A percentile compares a stretch with the other conserved stretches of the same genome.
These are phyloP conservation scores for Fusarium poae DNA, from an alignment of 2,329 filamentous ascomycete genomes.

Conservation along the genomic window DNA sequence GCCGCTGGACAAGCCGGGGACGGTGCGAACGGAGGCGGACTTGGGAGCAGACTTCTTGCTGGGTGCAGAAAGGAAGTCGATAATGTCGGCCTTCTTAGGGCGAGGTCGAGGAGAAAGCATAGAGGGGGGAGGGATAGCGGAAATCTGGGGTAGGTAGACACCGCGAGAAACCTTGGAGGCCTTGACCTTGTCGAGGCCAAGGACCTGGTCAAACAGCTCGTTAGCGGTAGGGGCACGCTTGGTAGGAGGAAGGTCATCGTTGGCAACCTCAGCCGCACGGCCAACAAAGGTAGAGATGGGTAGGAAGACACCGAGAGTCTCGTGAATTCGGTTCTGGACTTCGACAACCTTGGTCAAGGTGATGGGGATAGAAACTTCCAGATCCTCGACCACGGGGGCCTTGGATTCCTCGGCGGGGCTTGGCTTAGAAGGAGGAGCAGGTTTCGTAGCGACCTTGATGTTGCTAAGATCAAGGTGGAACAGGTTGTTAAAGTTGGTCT, in stretches of 20 bases:
- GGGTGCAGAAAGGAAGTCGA: slow-evolving; percentile 78
- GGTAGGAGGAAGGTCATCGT: slow-evolving; percentile 83
- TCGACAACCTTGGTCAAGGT: slow-evolving; percentile 83
- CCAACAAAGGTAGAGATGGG: slow-evolving; percentile 89
- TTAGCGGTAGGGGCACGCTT: slow-evolving; percentile 73
- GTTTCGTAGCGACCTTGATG: slow-evolving; percentile 81
- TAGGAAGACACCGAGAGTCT: slow-evolving; percentile 81
- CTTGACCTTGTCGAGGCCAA: slow-evolving; percentile 72
- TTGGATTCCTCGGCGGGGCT: slow-evolving; percentile 52
- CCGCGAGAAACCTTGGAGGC: slow-evolving; percentile 68
- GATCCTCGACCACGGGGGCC: slow-evolving; percentile 60
- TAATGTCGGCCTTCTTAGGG: slow-evolving; percentile 72
- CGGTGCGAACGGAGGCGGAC: slow-evolving; percentile 50
- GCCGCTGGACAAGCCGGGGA: slow-evolving; percentile 65
- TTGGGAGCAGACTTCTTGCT: slow-evolving; percentile 49
- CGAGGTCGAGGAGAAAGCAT: slow-evolving; percentile 52
- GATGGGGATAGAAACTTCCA: slow-evolving; percentile 78
- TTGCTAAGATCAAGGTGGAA: slow-evolving; percentile 93
- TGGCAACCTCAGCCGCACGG: slow-evolving; percentile 87
- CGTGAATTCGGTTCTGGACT: slow-evolving; percentile 83
- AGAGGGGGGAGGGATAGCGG: slow-evolving; percentile 64
- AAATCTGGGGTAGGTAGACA: slow-evolving; percentile 79
- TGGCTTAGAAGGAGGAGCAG: slow-evolving; percentile 53
- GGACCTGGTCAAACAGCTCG: slow-evolving; percentile 89
- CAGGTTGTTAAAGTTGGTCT: slow-evolving; percentile 78